Evolutionary conservation across 495 filamentous ascomycete species (phyloP).

Genomic region (Xylaria acuta): DNA sequence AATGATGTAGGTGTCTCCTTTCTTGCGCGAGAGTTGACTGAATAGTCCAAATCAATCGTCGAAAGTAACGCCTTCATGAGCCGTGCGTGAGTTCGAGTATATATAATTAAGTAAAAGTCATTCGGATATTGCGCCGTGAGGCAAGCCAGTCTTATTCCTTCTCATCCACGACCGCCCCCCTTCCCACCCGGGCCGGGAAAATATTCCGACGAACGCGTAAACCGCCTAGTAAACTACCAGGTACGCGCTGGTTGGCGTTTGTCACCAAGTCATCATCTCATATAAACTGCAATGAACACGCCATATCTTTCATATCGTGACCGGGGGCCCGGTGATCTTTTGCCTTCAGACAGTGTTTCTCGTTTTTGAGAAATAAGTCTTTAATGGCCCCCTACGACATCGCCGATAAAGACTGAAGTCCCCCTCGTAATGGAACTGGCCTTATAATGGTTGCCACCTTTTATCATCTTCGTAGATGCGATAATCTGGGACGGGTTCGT

Average conservation of each 20-base stretch:
- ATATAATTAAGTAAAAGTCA: constrained; percentile 32
- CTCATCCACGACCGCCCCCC: constrained; percentile 27
- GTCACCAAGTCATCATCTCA: constrained; percentile 35
- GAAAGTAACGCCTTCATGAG: background rate
- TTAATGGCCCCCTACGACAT: background rate
- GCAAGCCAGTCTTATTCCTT: constrained; percentile 41
- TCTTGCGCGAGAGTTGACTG: background rate
- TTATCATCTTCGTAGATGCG: background rate
- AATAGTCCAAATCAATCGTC: background rate
- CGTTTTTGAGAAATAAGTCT: background rate
- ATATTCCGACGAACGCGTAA: constrained; percentile 33
- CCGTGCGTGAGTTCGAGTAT: constrained; percentile 13
- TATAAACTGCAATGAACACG: constrained; percentile 25
- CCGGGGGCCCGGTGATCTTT: background rate
- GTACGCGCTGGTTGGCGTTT: constrained; percentile 34
- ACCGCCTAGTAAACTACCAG: constrained; percentile 25
- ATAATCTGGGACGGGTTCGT: background rate
- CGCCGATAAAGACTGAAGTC: background rate
- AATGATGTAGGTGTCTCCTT: background rate
- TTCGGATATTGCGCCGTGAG: constrained; percentile 40
- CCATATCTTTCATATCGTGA: background rate
- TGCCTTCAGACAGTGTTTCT: background rate
- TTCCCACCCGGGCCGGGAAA: too few relatives aligned
- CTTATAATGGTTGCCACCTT: background rate
- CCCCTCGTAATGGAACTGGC: too few relatives aligned